Conservation (phyloP, 139 green algal species). For the Chlamydomonas incerta region DNA sequence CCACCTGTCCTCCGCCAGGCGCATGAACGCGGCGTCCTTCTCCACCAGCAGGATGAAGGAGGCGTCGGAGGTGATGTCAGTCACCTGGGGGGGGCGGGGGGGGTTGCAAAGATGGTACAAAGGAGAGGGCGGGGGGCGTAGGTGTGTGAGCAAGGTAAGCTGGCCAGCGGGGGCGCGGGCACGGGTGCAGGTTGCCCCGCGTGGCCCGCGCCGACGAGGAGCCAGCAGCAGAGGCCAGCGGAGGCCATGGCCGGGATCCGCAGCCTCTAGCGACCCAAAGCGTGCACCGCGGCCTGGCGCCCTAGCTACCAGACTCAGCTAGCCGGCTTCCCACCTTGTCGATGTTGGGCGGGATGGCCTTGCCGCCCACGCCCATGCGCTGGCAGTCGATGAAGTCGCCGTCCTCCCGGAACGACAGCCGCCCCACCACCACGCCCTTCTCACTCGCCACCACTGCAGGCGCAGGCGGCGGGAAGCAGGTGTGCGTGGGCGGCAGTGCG, state of each 20-base stretch:
- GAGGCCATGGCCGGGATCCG: too few relatives aligned
- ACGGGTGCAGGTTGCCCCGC: too few relatives aligned
- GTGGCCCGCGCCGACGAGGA: too few relatives aligned
- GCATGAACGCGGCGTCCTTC: slow-evolving; percentile 98
- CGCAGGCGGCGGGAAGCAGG: slow-evolving; percentile 35
- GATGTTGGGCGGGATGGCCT: slow-evolving; percentile 96
- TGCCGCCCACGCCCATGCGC: slow-evolving; percentile 95
- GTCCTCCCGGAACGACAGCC: slow-evolving; percentile 90
- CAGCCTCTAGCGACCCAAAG: too few relatives aligned
- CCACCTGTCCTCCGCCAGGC: slow-evolving; percentile 90
- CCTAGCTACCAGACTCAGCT: too few relatives aligned
- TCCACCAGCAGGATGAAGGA: slow-evolving; percentile 97
- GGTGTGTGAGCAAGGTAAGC: too few relatives aligned
- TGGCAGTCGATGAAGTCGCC: slow-evolving; percentile 95
- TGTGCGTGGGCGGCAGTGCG: too few relatives aligned
- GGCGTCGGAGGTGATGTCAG: slow-evolving; percentile 84
- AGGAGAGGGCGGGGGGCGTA: too few relatives aligned
- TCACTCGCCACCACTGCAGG: slow-evolving; percentile 96
- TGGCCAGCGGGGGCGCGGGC: too few relatives aligned
- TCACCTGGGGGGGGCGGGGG: slow-evolving; percentile 72
- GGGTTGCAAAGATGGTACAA: too few relatives aligned
- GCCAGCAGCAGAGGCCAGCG: too few relatives aligned
- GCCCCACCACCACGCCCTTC: slow-evolving; percentile 97
- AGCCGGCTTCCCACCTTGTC: slow-evolving; percentile 93
- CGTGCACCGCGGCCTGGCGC: too few relatives aligned